Percentiles rank a stretch among this genome's conserved stretches.
Conservation (phyloP, 1,284 basidiomycete genomes). For the Coniophora puteana region DNA sequence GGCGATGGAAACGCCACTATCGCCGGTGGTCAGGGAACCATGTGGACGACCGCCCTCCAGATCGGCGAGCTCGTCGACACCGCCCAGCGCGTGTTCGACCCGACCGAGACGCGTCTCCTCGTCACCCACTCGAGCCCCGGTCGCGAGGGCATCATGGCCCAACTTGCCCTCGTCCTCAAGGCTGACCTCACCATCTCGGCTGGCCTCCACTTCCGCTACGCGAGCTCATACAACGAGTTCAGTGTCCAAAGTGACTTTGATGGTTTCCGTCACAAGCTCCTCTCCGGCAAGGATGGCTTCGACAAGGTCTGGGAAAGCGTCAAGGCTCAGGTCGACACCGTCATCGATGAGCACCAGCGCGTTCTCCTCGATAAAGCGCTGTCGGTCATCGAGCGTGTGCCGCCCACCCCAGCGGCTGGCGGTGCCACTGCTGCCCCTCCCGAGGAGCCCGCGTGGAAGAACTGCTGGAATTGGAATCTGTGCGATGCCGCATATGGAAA, state of each 20-base stretch:
- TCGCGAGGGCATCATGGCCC: slow-evolving; percentile 88
- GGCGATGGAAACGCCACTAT: slow-evolving; percentile 94
- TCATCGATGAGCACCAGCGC: slow-evolving; percentile 90
- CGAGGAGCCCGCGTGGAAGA: slow-evolving; percentile 93
- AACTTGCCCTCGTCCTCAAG: slow-evolving; percentile 87
- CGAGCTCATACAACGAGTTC: slow-evolving; percentile 96
- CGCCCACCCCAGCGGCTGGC: slow-evolving; percentile 56
- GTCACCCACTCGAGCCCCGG: slow-evolving; percentile 93
- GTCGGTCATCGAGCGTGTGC: slow-evolving; percentile 79
- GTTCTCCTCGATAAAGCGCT: slow-evolving; percentile 89
- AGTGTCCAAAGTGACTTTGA: slow-evolving; percentile 90
- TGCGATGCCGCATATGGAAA: slow-evolving; percentile 93
- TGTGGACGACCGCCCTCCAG: slow-evolving; percentile 98
- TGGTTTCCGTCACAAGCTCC: slow-evolving; percentile 82
- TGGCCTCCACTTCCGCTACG: slow-evolving; percentile 96
- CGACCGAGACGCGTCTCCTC: slow-evolving; percentile 90
- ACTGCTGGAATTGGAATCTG: slow-evolving; percentile 98
- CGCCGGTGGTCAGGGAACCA: slow-evolving; percentile 95
- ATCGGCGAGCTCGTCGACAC: slow-evolving; percentile 98
- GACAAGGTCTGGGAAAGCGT: slow-evolving; percentile 94
- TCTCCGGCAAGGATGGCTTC: slow-evolving; percentile 78
- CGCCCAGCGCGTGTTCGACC: slow-evolving; percentile 91
- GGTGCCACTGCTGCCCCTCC: slow-evolving; percentile 49
- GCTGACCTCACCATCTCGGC: slow-evolving; percentile 94
- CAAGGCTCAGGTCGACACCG: slow-evolving; percentile 86